These are phyloP conservation scores for Corchorus olitorius DNA, from an alignment of 345 rosid genomes.

Conservation along the genomic window DNA sequence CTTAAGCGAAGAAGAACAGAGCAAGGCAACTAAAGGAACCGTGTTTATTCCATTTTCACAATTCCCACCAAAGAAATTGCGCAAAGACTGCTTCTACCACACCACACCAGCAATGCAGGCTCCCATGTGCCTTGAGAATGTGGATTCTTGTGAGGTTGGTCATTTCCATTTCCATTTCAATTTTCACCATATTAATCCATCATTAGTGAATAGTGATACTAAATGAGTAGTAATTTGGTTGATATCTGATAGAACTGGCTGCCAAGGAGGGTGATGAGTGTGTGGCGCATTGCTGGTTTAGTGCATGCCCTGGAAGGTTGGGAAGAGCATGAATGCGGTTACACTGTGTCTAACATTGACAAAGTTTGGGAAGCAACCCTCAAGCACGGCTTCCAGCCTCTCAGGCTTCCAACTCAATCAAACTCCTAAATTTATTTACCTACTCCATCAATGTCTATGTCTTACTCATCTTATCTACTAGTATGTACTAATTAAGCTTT, in stretches of 20 bases:
- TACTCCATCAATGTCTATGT: neutral
- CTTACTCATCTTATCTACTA: no score
- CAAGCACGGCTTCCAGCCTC: constrained; percentile 48
- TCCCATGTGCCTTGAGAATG: constrained; percentile 42
- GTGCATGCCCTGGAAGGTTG: constrained; percentile 56
- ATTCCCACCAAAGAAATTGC: constrained; percentile 41
- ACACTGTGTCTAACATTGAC: constrained; percentile 33
- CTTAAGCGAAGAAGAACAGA: constrained; percentile 38
- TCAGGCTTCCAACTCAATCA: constrained; percentile 20
- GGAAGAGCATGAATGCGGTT: constrained; percentile 53
- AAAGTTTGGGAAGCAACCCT: constrained; percentile 55
- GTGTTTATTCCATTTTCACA: constrained; percentile 52
- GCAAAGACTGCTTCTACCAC: constrained; percentile 49
- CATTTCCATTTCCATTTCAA: neutral
- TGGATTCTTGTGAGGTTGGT: constrained; percentile 65
- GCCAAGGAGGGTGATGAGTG: constrained; percentile 65
- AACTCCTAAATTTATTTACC: neutral
- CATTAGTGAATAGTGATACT: neutral
- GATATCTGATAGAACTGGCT: constrained; percentile 49
- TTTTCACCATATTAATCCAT: neutral
- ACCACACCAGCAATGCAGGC: constrained; percentile 48
- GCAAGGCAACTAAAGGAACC: constrained; percentile 49
- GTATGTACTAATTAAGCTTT: neutral
- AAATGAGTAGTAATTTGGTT: neutral
- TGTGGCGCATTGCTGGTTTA: constrained; percentile 52